Evolutionary conservation across 202 grass and related monocot genomes (phyloP), one percentile per base, ranked within the genome.

Genomic region (Zizania palustris): DNA sequence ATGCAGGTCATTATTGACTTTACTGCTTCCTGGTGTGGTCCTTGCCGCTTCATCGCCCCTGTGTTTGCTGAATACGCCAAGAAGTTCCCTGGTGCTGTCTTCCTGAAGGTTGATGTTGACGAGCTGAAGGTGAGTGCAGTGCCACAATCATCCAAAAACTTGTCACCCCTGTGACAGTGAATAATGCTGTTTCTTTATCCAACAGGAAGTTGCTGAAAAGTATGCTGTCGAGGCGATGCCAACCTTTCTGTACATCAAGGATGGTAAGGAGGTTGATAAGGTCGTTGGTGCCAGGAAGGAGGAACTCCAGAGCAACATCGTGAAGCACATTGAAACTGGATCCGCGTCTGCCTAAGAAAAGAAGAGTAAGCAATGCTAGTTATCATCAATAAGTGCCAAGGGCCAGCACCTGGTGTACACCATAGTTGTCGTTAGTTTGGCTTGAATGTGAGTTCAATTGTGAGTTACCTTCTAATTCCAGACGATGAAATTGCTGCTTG

Each of bases 81-180:
- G 78, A 82, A 81, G 73, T 87, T 8, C 37, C 0, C 18, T 41
- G 11, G 1, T 3, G 61, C 71, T 18, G 3, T 87, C 76, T 96
- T 92, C 83, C 81, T 96, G 18, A 87, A 92, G 81, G 84, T 92
- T 12, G 89, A 96, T 11, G 89, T 96, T 7, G 92, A 96, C 2
- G 81, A 96, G 12, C 75, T 89, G 67, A 85, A 84, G 84, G 89
- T 96, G 69, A 57, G 76, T 3, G 41, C 7, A 9, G 8, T 11
- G 33, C 16, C 22, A 45, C 1, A 54, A 63, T 55, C 13, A 11
- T 35, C 18, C 6, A 7, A 7, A 42, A 63, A 37, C 10, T 45
- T 1, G 6, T 6, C 6, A 4, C 9, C 15, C 36, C 11, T 12
- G n/a, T 39, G 63, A 8, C n/a, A 0, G 8, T 43, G 22, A 59